These are phyloP conservation scores for Capsella bursapastoris DNA, from an alignment of 345 rosid species.

Conservation along the genomic window DNA sequence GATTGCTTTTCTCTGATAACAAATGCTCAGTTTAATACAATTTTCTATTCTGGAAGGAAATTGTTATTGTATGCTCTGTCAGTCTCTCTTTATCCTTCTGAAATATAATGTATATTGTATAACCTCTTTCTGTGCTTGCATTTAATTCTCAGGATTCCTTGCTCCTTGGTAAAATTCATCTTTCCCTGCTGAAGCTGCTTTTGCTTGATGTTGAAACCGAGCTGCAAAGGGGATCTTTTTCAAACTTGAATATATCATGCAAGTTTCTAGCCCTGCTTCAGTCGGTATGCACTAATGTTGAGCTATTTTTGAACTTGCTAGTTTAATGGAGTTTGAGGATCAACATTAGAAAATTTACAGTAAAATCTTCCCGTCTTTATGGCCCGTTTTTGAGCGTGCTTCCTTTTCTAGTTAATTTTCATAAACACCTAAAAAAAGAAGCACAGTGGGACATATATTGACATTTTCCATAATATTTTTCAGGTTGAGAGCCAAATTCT, in stretches of 20 bases:
- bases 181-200: conserved; percentile 88
- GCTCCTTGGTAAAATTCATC: conserved; percentile 85
- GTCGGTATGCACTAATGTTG: conserved; percentile 63
- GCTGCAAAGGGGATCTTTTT: conserved; percentile 55
- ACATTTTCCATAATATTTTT: conserved; percentile 22
- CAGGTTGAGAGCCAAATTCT: conserved; percentile 79
- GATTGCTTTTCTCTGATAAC: conserved; percentile 21
- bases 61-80: conserved; percentile 2
- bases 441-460: neutral
- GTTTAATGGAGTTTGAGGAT: conserved; percentile 16
- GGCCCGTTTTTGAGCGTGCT: neutral
- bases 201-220: conserved; percentile 70
- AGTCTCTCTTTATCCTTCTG: neutral
- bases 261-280: conserved; percentile 89
- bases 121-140: conserved; percentile 23
- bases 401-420: conserved; percentile 9
- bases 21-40: neutral
- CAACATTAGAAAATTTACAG: conserved; percentile 7
- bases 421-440: neutral
- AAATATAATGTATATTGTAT: conserved; percentile 19
- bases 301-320: conserved; percentile 11
- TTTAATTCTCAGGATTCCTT: conserved; percentile 71
- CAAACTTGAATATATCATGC: conserved; percentile 75
- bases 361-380: conserved; percentile 1
- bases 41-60: conserved; percentile 13